phyloP scores from a whole-genome alignment of 495 filamentous ascomycete genomes.

The Acidomyces sp. region DNA sequence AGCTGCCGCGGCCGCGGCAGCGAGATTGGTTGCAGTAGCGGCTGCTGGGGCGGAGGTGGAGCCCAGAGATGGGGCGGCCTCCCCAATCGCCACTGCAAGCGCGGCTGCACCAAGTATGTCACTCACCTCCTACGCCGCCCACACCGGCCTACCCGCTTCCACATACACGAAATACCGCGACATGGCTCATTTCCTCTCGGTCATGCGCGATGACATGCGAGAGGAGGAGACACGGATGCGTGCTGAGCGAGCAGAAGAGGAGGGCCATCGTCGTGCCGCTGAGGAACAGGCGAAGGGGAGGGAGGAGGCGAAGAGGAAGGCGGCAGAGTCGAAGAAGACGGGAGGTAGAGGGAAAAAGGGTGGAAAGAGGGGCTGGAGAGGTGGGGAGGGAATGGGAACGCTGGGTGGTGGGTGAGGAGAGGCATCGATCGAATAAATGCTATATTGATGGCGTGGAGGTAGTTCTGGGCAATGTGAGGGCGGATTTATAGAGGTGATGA shows the following conservation, averaged over 20 bases:
- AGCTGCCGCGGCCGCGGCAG: too few relatives aligned
- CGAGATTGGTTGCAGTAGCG: too few relatives aligned
- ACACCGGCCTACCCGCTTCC: slow-evolving; percentile 14
- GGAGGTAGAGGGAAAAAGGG: slow-evolving; percentile 18
- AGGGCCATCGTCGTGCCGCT: slow-evolving; percentile 32
- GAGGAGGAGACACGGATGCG: slow-evolving; percentile 28
- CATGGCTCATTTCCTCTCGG: slow-evolving; percentile 55
- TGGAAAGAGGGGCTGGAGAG: slow-evolving; percentile 35
- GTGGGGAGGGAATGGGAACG: slow-evolving; percentile 9
- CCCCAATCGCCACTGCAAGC: too few relatives aligned
- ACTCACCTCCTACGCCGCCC: slow-evolving; percentile 23
- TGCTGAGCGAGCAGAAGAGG: slow-evolving; percentile 34
- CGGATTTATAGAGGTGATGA: too few relatives aligned
- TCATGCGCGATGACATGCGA: slow-evolving; percentile 48
- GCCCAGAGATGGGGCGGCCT: too few relatives aligned
- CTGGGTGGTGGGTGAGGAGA: not conserved
- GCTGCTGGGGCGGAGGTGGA: too few relatives aligned
- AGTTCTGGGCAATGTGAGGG: too few relatives aligned
- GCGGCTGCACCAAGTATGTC: too few relatives aligned
- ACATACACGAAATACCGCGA: slow-evolving; percentile 17
- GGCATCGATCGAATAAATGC: too few relatives aligned
- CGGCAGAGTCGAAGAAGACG: slow-evolving; percentile 1
- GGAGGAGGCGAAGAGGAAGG: slow-evolving; percentile 24
- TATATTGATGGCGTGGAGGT: too few relatives aligned
- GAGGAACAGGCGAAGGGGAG: not conserved